Evolutionary conservation across 176 grass and related monocot genomes (phyloP).

Genomic region (Aegilops speltoides): DNA sequence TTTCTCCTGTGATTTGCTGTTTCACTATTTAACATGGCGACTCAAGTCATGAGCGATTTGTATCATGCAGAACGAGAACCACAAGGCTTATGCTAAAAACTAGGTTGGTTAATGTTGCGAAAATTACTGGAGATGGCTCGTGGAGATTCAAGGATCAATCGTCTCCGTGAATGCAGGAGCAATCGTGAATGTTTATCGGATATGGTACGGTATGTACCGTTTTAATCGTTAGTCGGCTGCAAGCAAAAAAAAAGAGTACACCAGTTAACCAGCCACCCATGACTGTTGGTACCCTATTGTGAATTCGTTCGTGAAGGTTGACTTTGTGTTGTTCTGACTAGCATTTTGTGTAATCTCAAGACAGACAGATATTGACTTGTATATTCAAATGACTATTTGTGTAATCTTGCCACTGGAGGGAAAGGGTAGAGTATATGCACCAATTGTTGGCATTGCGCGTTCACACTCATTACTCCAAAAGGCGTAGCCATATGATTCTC

Average conservation of each 20-base stretch:
- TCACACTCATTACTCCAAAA: too few species aligned
- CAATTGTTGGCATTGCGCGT: too few species aligned
- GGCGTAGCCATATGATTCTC: too few species aligned
- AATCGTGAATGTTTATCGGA: not conserved
- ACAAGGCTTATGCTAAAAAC: constrained; percentile 26
- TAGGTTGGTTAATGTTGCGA: not conserved
- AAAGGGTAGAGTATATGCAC: too few species aligned
- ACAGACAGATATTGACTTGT: not conserved
- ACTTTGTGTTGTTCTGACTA: not conserved
- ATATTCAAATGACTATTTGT: not conserved
- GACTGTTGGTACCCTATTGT: constrained; percentile 26
- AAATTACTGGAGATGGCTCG: constrained; percentile 17
- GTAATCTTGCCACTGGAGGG: not conserved
- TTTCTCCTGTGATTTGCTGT: not conserved
- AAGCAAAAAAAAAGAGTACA: constrained; percentile 18
- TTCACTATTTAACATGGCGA: not conserved
- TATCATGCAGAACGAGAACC: constrained; percentile 38
- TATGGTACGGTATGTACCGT: not conserved
- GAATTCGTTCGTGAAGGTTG: constrained; percentile 5
- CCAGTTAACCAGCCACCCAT: constrained; percentile 16
- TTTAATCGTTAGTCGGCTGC: constrained; percentile 13
- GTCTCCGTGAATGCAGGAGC: not conserved
- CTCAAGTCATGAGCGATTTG: not conserved
- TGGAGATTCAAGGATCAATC: constrained; percentile 3
- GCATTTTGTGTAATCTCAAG: constrained; percentile 22